Percentiles rank a stretch among this genome's conserved stretches.
phyloP scores from a whole-genome alignment of 2,329 filamentous ascomycete species.

The Beauveria rudraprayagi region DNA sequence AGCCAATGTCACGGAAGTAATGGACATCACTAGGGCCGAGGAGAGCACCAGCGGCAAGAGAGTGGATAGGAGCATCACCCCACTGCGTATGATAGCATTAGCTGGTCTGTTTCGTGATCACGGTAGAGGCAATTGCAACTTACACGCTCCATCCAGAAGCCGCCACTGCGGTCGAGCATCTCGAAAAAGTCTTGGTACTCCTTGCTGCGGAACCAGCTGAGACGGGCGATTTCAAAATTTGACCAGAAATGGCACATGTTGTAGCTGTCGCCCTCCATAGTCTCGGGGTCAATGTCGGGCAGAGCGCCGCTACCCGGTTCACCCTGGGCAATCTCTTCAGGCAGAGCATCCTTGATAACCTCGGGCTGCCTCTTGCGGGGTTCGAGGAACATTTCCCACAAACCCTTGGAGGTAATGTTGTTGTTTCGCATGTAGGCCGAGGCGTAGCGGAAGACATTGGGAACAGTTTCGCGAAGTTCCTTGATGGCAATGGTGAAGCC shows the following conservation, averaged over 20 bases:
- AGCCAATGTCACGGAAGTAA: slow-evolving; percentile 98
- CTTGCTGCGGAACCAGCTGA: slow-evolving; percentile 95
- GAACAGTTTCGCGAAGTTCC: slow-evolving; percentile 93
- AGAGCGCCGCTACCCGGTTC: slow-evolving; percentile 63
- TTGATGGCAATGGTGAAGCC: slow-evolving; percentile 99
- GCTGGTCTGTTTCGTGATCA: not conserved
- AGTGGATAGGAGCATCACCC: slow-evolving; percentile 98
- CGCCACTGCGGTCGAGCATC: slow-evolving; percentile 96
- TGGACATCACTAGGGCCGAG: slow-evolving; percentile 79
- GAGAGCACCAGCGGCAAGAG: slow-evolving; percentile 84
- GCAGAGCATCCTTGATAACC: slow-evolving; percentile 55
- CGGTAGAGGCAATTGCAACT: slow-evolving; percentile 18
- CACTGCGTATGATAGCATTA: slow-evolving; percentile 49
- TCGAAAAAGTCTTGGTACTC: slow-evolving; percentile 97
- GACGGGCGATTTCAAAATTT: slow-evolving; percentile 94
- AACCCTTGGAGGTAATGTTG: slow-evolving; percentile 79
- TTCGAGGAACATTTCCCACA: slow-evolving; percentile 99
- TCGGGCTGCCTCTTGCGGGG: slow-evolving; percentile 57
- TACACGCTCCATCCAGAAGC: slow-evolving; percentile 99
- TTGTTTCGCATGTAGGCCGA: slow-evolving; percentile 92
- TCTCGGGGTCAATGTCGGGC: slow-evolving; percentile 79
- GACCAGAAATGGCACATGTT: slow-evolving; percentile 99
- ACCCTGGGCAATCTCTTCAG: slow-evolving; percentile 72
- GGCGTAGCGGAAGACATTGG: slow-evolving; percentile 98
- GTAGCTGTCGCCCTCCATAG: slow-evolving; percentile 96